Evolutionary conservation across 371 early-diverging fungal species (phyloP).

Genomic region (Rhizopus sp.): DNA sequence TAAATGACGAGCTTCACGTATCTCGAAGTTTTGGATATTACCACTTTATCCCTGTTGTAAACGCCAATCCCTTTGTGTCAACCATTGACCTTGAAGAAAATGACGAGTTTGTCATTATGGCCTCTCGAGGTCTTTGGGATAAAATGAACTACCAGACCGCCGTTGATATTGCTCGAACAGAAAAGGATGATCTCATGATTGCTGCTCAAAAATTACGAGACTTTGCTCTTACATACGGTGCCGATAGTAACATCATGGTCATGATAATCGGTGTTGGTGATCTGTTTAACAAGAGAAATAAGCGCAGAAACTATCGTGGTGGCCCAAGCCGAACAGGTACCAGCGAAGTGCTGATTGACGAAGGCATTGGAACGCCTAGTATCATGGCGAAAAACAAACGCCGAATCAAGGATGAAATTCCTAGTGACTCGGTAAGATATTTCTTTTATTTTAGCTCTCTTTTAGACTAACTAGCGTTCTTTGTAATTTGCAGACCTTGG

Average conservation of each 20-base stretch:
- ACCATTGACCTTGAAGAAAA: constrained; percentile 73
- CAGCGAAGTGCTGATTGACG: constrained; percentile 32
- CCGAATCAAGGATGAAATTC: constrained; percentile 53
- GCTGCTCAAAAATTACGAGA: constrained; percentile 87
- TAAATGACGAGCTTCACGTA: constrained; percentile 79
- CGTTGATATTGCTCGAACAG: constrained; percentile 81
- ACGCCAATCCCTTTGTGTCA: constrained; percentile 82
- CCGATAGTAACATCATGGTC: constrained; percentile 75
- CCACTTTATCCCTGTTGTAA: constrained; percentile 80
- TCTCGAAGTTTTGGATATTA: constrained; percentile 89
- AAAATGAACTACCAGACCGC: constrained; percentile 81
- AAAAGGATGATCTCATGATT: constrained; percentile 72
- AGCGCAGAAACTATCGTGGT: constrained; percentile 33
- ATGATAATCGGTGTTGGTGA: constrained; percentile 86
- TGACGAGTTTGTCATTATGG: constrained; percentile 92
- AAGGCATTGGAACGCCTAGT: constrained; percentile 24
- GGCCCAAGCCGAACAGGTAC: constrained; percentile 27
- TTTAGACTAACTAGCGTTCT: not conserved
- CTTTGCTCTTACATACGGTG: constrained; percentile 88
- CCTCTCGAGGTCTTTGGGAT: constrained; percentile 84
- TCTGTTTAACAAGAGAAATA: constrained; percentile 60
- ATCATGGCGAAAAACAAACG: constrained; percentile 42
- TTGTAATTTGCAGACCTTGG: constrained; percentile 49
- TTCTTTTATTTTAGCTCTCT: not conserved
- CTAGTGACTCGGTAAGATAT: constrained; percentile 55